Base-by-base conservation (phyloP, 305 asterid species). In the Fraxinus velutina region DNA sequence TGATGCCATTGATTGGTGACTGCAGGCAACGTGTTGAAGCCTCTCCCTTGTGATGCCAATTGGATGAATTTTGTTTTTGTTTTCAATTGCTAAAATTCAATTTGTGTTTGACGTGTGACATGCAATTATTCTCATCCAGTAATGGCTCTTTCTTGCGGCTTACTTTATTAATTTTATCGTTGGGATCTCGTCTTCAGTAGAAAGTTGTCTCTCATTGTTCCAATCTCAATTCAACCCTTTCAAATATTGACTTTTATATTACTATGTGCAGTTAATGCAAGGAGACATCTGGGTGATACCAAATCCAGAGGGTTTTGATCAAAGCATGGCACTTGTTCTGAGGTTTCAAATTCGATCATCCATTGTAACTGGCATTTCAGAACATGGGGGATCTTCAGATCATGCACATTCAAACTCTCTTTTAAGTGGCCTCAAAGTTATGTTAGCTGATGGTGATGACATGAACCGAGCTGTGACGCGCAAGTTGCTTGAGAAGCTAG, bases 401-500 rank as follows among this genome's bases (percentile, higher is more conserved):
- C 92, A 37, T 66, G 60, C 83, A 0, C 88, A 83, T 70, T 90
- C 97, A 0, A 87, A 86, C 83, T 87, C 98, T 55, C 88, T 85
- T 80, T 87, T 94, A 85, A 86, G 85, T 34, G 98, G 98, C 83
- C 83, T 92, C 72, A 89, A 87, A 73, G 93, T 94, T 77, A 95
- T 94, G 19, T 50, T 96, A 77, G 99, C 92, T 6, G 98, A 96
- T 79, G 86, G 90, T 1, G 98, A 96, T 50, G 93, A 93, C 27
- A 30, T 89, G 81, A 94, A 93, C 84, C 81, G 98, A 83, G 94
- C 94, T 9, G 98, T 96, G 15, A 93, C 96, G 0, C 86, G 87
- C 27, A 93, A 89, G 78, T 83, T 96, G 84, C 98, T 96, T 0
- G 97, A 96, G 90, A 96, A 92, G 83, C 82, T 94, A 7, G 98